A percentile compares a stretch with the other conserved stretches of the same genome.
These are phyloP conservation scores for Telopea speciosissima DNA, from an alignment of 177 flowering plant genomes.

Conservation along the genomic window DNA sequence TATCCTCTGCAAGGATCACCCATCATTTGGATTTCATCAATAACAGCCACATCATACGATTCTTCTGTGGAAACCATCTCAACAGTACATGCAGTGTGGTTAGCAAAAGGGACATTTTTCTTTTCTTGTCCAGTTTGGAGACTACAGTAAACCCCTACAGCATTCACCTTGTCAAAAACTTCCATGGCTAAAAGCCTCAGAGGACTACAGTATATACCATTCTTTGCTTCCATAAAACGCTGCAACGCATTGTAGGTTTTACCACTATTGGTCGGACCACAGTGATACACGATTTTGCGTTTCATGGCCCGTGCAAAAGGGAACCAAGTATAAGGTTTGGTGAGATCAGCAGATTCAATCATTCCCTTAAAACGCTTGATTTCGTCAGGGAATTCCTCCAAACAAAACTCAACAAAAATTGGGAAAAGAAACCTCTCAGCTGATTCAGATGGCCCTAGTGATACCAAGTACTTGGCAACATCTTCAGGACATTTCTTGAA, in stretches of 20 bases:
- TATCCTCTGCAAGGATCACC: constrained; percentile 72
- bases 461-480: constrained; percentile 31
- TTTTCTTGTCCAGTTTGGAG: constrained; percentile 87
- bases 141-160: constrained; percentile 81
- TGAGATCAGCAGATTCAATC: constrained; percentile 75
- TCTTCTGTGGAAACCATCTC: constrained; percentile 89
- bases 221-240: constrained; percentile 85
- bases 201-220: constrained; percentile 88
- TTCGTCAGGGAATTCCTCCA: constrained; percentile 79
- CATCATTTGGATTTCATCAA: constrained; percentile 98
- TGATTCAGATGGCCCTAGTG: constrained; percentile 32
- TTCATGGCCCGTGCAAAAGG: constrained; percentile 96
- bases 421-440: constrained; percentile 51
- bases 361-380: constrained; percentile 59
- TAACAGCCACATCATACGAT: constrained; percentile 81
- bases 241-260: constrained; percentile 93
- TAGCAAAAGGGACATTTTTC: constrained; percentile 73
- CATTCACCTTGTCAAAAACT: constrained; percentile 89
- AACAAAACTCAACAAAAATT: constrained; percentile 75
- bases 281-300: constrained; percentile 83
- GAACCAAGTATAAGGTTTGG: constrained; percentile 92
- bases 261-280: constrained; percentile 97
- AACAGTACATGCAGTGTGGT: constrained; percentile 83
- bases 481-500: constrained; percentile 25
- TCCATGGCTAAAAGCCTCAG: constrained; percentile 95